A percentile compares a stretch with the other conserved stretches of the same genome.
Evolutionary conservation across 139 green algal genomes (phyloP).

Genomic region (Chlorella ohadii): DNA sequence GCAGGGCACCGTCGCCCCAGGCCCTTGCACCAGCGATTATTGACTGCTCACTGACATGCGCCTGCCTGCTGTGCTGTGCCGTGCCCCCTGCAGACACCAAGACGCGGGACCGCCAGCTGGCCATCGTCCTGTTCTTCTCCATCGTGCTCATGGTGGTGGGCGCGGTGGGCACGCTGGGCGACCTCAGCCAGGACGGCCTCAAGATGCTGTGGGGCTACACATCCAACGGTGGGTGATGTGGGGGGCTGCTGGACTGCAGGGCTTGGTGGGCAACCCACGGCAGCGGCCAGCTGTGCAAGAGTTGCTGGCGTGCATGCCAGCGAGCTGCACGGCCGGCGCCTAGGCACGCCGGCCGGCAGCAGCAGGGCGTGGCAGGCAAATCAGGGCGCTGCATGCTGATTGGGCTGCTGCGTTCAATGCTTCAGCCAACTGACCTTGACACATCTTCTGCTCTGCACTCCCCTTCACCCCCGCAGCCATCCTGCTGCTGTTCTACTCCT

Average conservation of each 20-base stretch:
- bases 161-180: conserved; percentile 36
- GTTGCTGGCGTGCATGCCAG: too few relatives aligned
- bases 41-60: too few relatives aligned
- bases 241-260: background rate
- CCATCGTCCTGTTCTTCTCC: conserved; percentile 58
- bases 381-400: too few relatives aligned
- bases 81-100: conserved; percentile 28
- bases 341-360: too few relatives aligned
- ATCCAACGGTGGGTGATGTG: conserved; percentile 31
- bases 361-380: too few relatives aligned
- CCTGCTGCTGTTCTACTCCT: conserved; percentile 70
- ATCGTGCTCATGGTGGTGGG: conserved; percentile 47
- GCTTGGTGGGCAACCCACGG: too few relatives aligned
- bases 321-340: too few relatives aligned
- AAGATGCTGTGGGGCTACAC: conserved; percentile 52
- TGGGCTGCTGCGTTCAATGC: too few relatives aligned
- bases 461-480: conserved; percentile 33
- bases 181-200: conserved; percentile 19
- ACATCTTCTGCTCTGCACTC: background rate
- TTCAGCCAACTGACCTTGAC: background rate
- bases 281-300: too few relatives aligned
- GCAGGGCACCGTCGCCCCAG: too few relatives aligned
- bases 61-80: too few relatives aligned
- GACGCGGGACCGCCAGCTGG: conserved; percentile 48
- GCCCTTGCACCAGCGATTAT: too few relatives aligned